Base-by-base conservation (phyloP, 2,329 filamentous ascomycete species). In the Pseudopithomyces maydicus region DNA sequence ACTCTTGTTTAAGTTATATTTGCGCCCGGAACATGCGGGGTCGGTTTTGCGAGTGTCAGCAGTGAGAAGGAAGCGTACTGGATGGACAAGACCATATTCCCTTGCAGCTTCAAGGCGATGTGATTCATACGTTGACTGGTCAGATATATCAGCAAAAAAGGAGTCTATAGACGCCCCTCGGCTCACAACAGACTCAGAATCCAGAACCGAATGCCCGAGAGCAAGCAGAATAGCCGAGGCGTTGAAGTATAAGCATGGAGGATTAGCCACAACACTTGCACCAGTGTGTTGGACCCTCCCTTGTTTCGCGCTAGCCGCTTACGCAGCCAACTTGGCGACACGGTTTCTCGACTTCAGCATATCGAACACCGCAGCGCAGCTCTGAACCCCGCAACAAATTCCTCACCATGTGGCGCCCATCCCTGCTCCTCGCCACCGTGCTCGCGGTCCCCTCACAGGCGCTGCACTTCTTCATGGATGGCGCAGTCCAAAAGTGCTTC, bases 391-490 rank as follows among this genome's bases (percentile, higher is more conserved):
- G 64, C 55, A 61, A 14, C 43, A 23, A 19, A 54, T 61, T 39
- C 39, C 50, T 54, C 56, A 64, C 50, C 51, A 75, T 75, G 73
- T 74, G 73, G 73, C 72, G 61, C 52, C 63, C 69, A 41, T 80
- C 90, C 60, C 79, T 90, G 57, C 78, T 91, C 65, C 82, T 92
- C 71, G 82, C 89, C 59, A 81, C 93, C 77, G 78, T 79, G 66
- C 73, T 83, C 58, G 74, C 84, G 45, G 73, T 83, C 35, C 87
- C 88, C 58, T 87, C 90, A 61, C 90, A 92, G 74, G 92, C 93
- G 55, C 85, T 99, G 57, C 94, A 96, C 87, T 96, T 99, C 84
- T 98, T 90, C 82, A 88, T 98, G 77, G 92, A 98, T 76, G 91
- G 90, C 71, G 85, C 85, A 48, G 81, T 86, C 64, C 89, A 91